These are phyloP conservation scores for Domatiomyces globalis DNA, from an alignment of 2,329 filamentous ascomycete genomes.

Conservation along the genomic window DNA sequence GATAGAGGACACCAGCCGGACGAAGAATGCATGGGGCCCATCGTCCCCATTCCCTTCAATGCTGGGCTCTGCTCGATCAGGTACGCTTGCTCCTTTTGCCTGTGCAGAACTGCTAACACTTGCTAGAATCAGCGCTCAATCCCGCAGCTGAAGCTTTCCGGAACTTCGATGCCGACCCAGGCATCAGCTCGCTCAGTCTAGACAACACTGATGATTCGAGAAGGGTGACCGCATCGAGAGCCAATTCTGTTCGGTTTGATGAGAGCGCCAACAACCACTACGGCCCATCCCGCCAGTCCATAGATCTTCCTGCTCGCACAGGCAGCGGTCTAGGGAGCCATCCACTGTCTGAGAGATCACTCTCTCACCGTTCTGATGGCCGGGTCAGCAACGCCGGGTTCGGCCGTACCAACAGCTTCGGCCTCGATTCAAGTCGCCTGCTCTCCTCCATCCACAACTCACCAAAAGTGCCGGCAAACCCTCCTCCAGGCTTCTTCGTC, in stretches of 20 bases:
- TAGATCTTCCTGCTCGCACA: conserved; percentile 67
- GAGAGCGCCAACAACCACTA: conserved; percentile 90
- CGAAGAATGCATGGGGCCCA: conserved; percentile 79
- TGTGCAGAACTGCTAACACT: conserved; percentile 2
- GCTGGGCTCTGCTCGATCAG: conserved; percentile 70
- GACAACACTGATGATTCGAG: conserved; percentile 76
- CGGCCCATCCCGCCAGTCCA: conserved; percentile 69
- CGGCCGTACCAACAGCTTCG: conserved; percentile 72
- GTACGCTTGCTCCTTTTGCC: conserved; percentile 36
- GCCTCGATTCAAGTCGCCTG: conserved; percentile 59
- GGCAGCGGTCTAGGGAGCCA: conserved; percentile 65
- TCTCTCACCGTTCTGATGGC: conserved; percentile 92
- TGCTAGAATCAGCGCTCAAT: conserved; percentile 60
- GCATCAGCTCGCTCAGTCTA: conserved; percentile 62
- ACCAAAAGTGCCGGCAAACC: conserved; percentile 47
- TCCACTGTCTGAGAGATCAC: conserved; percentile 73
- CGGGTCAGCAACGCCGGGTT: conserved; percentile 86
- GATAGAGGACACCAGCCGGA: conserved; percentile 47
- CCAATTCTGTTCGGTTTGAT: conserved; percentile 95
- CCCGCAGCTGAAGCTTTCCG: conserved; percentile 75
- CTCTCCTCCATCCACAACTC: conserved; percentile 53
- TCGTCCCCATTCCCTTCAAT: conserved; percentile 78
- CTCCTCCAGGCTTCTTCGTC: conserved; percentile 72
- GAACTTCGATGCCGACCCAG: conserved; percentile 71
- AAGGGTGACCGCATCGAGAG: conserved; percentile 66